Conservation (phyloP, 306 rosid species). For the Dryas drummondii region DNA sequence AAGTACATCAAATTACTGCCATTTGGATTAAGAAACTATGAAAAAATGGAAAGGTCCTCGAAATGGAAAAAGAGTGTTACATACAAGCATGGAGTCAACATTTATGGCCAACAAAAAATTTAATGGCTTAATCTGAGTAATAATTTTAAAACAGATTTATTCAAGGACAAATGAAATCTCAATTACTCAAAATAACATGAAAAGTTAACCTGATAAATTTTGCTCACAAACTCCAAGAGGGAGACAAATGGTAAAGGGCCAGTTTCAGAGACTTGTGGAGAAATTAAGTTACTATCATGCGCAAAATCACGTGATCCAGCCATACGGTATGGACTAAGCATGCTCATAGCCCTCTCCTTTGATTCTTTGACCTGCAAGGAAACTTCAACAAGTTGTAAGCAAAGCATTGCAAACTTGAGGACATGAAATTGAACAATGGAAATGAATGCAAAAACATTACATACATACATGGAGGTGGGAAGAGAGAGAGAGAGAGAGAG, state of each 20-base stretch:
- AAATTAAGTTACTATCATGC: constrained; percentile 50
- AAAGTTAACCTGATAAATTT: constrained; percentile 68
- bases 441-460: neutral
- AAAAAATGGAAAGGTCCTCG: neutral
- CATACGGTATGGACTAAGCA: constrained; percentile 67
- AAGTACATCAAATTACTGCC: constrained; percentile 6
- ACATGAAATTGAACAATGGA: neutral
- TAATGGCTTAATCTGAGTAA: neutral
- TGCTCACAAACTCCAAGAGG: constrained; percentile 88
- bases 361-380: constrained; percentile 83
- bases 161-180: neutral
- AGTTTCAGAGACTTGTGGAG: constrained; percentile 50
- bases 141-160: neutral
- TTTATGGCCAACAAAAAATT: neutral
- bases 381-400: constrained; percentile 3
- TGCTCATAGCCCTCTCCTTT: constrained; percentile 81
- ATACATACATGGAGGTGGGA: neutral
- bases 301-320: constrained; percentile 68
- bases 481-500: neutral
- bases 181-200: neutral
- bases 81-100: neutral
- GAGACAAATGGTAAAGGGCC: constrained; percentile 66
- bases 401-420: neutral
- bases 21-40: neutral
- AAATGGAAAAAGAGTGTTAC: neutral